Evolutionary conservation across 2,329 filamentous ascomycete genomes (phyloP).

Genomic region (Epichloe gansuensis): DNA sequence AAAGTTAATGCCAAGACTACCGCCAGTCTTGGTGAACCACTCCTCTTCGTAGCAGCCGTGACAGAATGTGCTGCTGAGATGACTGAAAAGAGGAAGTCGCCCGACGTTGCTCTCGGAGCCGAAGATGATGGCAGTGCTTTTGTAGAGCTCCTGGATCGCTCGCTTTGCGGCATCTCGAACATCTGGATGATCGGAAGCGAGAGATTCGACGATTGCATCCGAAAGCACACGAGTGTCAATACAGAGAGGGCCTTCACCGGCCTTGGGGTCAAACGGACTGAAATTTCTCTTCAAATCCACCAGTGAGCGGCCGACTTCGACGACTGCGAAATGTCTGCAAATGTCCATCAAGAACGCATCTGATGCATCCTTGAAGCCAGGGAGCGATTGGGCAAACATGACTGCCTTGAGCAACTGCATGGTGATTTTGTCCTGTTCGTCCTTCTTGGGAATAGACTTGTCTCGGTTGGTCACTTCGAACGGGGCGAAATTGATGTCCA

Average conservation of each 20-base stretch:
- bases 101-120: constrained; percentile 60
- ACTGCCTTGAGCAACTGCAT: constrained; percentile 83
- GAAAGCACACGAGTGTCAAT: constrained; percentile 80
- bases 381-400: constrained; percentile 73
- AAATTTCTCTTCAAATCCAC: constrained; percentile 64
- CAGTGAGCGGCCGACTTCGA: constrained; percentile 81
- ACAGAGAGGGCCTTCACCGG: constrained; percentile 76
- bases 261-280: constrained; percentile 71
- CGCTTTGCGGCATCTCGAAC: constrained; percentile 75
- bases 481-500: constrained; percentile 55
- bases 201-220: constrained; percentile 79
- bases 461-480: constrained; percentile 68
- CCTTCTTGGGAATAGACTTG: constrained; percentile 76
- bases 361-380: constrained; percentile 68
- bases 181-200: constrained; percentile 71
- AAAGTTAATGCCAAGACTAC: constrained; percentile 80
- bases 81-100: constrained; percentile 71
- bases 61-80: constrained; percentile 73
- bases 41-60: constrained; percentile 96
- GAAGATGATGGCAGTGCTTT: constrained; percentile 66
- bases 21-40: constrained; percentile 96
- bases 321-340: constrained; percentile 78
- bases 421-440: constrained; percentile 67
- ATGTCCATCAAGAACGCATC: constrained; percentile 65
- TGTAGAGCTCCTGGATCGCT: constrained; percentile 66